phyloP scores from a whole-genome alignment of 2,329 filamentous ascomycete genomes.

The Fusarium sp. region DNA sequence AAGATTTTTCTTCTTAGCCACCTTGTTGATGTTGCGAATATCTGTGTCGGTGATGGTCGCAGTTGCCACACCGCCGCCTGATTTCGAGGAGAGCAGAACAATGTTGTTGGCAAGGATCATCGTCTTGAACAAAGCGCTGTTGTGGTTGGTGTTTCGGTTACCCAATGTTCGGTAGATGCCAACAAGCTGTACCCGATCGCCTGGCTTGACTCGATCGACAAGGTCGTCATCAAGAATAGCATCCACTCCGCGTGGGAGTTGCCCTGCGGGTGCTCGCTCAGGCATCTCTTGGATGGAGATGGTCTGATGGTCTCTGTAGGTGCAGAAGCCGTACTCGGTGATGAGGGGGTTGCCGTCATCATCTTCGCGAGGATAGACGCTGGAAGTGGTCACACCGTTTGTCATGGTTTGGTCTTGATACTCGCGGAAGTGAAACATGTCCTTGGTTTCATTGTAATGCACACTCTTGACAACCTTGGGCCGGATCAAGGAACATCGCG shows the following conservation, averaged over 20 bases:
- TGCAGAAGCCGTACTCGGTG: slow-evolving; percentile 97
- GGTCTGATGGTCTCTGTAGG: slow-evolving; percentile 96
- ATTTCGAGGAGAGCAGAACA: slow-evolving; percentile 94
- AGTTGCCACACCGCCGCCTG: slow-evolving; percentile 92
- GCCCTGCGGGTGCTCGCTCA: slow-evolving; percentile 93
- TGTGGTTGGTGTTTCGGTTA: slow-evolving; percentile 92
- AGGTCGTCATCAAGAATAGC: slow-evolving; percentile 97
- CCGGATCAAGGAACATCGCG: slow-evolving; percentile 93
- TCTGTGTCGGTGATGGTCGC: slow-evolving; percentile 95
- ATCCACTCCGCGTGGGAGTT: slow-evolving; percentile 94
- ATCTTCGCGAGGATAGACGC: slow-evolving; percentile 94
- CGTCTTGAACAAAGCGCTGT: slow-evolving; percentile 95
- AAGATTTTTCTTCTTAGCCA: slow-evolving; percentile 93
- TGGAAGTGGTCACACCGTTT: slow-evolving; percentile 88
- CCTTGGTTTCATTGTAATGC: slow-evolving; percentile 91
- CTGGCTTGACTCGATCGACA: slow-evolving; percentile 94
- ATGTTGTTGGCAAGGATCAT: slow-evolving; percentile 95
- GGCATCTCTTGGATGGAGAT: slow-evolving; percentile 99
- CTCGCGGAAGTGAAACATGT: slow-evolving; percentile 89
- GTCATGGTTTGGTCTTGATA: slow-evolving; percentile 99
- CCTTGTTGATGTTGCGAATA: slow-evolving; percentile 98
- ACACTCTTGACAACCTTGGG: slow-evolving; percentile 99
- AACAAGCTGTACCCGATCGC: slow-evolving; percentile 96
- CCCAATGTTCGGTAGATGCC: slow-evolving; percentile 95
- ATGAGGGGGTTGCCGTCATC: slow-evolving; percentile 92